Base-by-base conservation (phyloP, 495 filamentous ascomycete species). In the Alectoria sarmentosa region DNA sequence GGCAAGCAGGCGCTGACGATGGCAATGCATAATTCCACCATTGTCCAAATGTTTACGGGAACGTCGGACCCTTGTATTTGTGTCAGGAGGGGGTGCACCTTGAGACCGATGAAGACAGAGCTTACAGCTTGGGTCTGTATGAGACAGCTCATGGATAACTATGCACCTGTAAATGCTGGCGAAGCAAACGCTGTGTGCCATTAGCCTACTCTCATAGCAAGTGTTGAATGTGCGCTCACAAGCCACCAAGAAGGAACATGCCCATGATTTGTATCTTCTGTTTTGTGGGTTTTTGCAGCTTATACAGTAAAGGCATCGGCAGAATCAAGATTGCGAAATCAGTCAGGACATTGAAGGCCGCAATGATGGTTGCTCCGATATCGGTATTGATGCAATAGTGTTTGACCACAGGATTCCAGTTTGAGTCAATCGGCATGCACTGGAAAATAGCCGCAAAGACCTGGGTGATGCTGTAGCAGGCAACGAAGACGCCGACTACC, bases 1-100 rank as follows among this genome's bases (percentile, higher is more conserved):
- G 76, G 77, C 0, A 78, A 68, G 56, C 76, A 80, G 32, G 77
- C 78, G 65, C 76, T 78, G 19, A 78, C 70, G 11, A 81, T 73
- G 49, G 75, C 78, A 15, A 76, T 71, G 63, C 75, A 76, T 66
- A 72, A 72, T 69, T 83, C 80, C 66, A 78, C 68, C 19, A 73
- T 71, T 56, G 74, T 75, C 79, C 79, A 83, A 58, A 77, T 70
- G 30, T n/a, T 54, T 2, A 78, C 73, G 4, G 72, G 70, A 17
- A 68, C 69, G 2, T 76, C 71, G 26, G 66, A 67, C 65, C 77
- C 59, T 60, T 41, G 3, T 0, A 0, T 1, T n/a, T 28, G 23
- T 17, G 30, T 21, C 17, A 14, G 39, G 49, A 32, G 37, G 1
- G 13, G 4, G 7, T 5, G 2, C 5, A 7, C 17, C n/a, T n/a